Evolutionary conservation across 441 rosid species (phyloP).

Genomic region (Pelargonium australe): DNA sequence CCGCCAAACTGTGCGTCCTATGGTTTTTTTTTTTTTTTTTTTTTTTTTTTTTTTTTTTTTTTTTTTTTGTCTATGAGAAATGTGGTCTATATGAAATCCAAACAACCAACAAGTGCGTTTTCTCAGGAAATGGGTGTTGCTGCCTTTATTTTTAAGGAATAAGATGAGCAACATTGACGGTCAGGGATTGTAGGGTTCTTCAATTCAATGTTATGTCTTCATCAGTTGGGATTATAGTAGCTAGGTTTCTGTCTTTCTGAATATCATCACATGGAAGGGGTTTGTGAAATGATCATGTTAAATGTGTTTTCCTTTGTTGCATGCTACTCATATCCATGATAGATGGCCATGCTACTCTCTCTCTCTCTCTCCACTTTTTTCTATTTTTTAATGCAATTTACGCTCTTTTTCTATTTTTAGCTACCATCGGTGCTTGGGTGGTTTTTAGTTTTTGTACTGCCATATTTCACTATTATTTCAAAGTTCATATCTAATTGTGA

Average conservation of each 20-base stretch:
- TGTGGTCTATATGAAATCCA: no score
- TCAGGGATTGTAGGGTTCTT: not conserved
- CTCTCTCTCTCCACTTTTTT: not conserved
- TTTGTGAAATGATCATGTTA: not conserved
- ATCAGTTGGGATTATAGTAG: not conserved
- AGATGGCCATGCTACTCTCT: not conserved
- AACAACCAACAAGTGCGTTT: no score
- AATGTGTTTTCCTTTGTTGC: conserved; percentile 5
- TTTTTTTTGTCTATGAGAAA: no score
- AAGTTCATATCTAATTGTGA: not conserved
- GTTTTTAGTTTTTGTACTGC: not conserved
- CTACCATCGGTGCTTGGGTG: not conserved
- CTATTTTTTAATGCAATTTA: not conserved
- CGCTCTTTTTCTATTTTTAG: not conserved
- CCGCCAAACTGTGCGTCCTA: no score
- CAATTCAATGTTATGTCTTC: not conserved
- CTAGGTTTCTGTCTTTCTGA: no score
- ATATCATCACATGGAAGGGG: not conserved
- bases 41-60: no score
- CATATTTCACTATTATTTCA: not conserved
- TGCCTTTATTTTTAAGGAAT: no score
- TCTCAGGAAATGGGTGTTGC: no score
- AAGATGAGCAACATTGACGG: no score
- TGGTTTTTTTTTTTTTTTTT: no score
- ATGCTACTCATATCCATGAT: not conserved